These are phyloP conservation scores for Lipomyces orientalis DNA, from an alignment of 805 yeast species.

Conservation along the genomic window DNA sequence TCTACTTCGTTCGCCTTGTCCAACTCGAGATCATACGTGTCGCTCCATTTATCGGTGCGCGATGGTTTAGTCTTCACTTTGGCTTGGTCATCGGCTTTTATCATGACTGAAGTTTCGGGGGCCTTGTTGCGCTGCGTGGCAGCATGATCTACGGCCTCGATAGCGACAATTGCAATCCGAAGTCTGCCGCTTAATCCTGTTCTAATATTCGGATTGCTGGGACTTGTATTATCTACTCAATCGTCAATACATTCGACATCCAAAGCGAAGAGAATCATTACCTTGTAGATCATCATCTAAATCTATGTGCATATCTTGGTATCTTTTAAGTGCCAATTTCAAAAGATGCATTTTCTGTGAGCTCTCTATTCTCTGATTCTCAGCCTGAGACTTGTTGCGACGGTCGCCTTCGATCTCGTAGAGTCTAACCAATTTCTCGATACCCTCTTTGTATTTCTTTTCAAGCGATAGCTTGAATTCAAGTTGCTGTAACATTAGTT, in stretches of 20 bases:
- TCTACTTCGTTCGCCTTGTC: slow-evolving; percentile 94
- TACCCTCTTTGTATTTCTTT: slow-evolving; percentile 89
- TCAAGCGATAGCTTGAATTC: slow-evolving; percentile 95
- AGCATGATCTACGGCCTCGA: slow-evolving; percentile 91
- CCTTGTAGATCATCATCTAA: slow-evolving; percentile 55
- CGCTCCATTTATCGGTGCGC: slow-evolving; percentile 81
- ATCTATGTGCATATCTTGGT: slow-evolving; percentile 84
- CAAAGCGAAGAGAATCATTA: neutral
- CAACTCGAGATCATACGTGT: slow-evolving; percentile 77
- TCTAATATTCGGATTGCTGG: slow-evolving; percentile 72
- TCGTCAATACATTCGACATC: neutral
- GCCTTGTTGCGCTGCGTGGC: slow-evolving; percentile 74
- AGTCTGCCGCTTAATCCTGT: slow-evolving; percentile 84
- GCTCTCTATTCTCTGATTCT: slow-evolving; percentile 78
- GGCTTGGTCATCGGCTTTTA: slow-evolving; percentile 89
- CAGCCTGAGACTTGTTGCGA: slow-evolving; percentile 83
- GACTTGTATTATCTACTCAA: slow-evolving; percentile 52
- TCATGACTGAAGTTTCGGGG: slow-evolving; percentile 76
- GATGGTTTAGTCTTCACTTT: slow-evolving; percentile 76
- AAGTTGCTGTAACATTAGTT: slow-evolving; percentile 91
- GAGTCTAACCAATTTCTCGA: slow-evolving; percentile 82
- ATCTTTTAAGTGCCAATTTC: slow-evolving; percentile 81
- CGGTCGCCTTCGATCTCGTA: slow-evolving; percentile 92
- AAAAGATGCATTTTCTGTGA: slow-evolving; percentile 83
- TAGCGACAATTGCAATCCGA: slow-evolving; percentile 71